Conservation (phyloP, 2,329 filamentous ascomycete species). For the Claviceps sorghi region DNA sequence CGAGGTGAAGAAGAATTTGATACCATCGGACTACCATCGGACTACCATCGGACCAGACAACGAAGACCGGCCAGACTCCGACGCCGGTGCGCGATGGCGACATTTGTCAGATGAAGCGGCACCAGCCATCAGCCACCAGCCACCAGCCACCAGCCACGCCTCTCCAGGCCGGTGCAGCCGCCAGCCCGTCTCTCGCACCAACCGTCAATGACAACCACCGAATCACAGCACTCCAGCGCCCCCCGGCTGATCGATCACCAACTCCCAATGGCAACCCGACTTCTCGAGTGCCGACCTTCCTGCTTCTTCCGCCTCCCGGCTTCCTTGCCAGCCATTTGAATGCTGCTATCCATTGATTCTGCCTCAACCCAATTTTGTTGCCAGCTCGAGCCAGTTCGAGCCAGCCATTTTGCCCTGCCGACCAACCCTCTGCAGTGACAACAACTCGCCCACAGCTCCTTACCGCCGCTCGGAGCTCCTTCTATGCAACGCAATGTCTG, state of each 20-base stretch:
- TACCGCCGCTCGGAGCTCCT: neutral
- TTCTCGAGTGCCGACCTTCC: neutral
- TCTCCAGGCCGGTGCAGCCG: neutral
- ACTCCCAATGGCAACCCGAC: neutral
- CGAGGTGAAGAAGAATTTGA: neutral
- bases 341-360: neutral
- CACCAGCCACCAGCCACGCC: neutral
- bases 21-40: no score
- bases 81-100: neutral
- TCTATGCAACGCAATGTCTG: slow-evolving; percentile 11
- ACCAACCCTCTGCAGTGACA: neutral
- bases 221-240: slow-evolving; percentile 4
- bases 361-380: neutral
- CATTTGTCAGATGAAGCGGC: neutral
- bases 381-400: neutral
- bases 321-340: neutral
- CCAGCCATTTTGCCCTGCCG: neutral
- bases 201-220: slow-evolving; percentile 5
- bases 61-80: no score
- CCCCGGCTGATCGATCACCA: neutral
- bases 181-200: neutral
- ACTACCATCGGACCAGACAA: no score
- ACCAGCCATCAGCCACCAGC: slow-evolving; percentile 1
- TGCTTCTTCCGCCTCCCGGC: neutral
- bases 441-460: neutral